A percentile compares a stretch with the other conserved stretches of the same genome.
Evolutionary conservation across 2,329 filamentous ascomycete genomes (phyloP).

Genomic region (Aspergillus flavus): DNA sequence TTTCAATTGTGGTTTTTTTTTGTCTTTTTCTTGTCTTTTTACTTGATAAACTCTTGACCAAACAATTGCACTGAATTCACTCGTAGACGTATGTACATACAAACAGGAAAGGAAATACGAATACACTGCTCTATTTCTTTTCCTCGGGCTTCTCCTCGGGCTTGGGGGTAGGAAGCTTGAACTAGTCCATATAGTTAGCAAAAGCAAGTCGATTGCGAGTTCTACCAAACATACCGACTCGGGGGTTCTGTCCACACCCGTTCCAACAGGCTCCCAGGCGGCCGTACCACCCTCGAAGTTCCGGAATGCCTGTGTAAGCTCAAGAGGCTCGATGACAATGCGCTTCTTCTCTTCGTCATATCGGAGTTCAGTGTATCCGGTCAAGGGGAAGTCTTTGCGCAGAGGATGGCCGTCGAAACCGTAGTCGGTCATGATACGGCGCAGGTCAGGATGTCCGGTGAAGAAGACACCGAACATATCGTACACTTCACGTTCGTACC

Average conservation of each 20-base stretch:
- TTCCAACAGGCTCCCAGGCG: constrained; percentile 69
- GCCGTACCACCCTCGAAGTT: constrained; percentile 92
- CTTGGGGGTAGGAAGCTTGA: constrained; percentile 94
- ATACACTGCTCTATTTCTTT: constrained; percentile 73
- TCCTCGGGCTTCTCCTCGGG: constrained; percentile 88
- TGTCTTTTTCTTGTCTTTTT: background rate
- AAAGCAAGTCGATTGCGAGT: background rate
- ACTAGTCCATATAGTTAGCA: constrained; percentile 48
- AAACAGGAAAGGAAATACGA: constrained; percentile 37
- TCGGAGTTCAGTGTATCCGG: constrained; percentile 95
- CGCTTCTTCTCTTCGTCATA: constrained; percentile 99
- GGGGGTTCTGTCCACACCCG: constrained; percentile 76
- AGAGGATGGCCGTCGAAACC: constrained; percentile 97
- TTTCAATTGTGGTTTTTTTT: background rate
- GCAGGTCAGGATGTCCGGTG: constrained; percentile 87
- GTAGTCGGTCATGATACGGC: constrained; percentile 99
- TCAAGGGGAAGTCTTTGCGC: constrained; percentile 96
- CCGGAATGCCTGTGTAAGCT: constrained; percentile 96
- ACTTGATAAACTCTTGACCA: background rate
- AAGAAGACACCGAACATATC: constrained; percentile 98
- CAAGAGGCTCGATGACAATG: constrained; percentile 95
- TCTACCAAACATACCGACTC: constrained; percentile 59
- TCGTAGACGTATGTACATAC: constrained; percentile 41
- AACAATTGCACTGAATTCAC: constrained; percentile 22
- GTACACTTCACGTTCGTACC: constrained; percentile 98